Percentiles rank a stretch among this genome's conserved stretches.
phyloP scores from a whole-genome alignment of 2,329 filamentous ascomycete species.

The Malbranchea cinnamomea region DNA sequence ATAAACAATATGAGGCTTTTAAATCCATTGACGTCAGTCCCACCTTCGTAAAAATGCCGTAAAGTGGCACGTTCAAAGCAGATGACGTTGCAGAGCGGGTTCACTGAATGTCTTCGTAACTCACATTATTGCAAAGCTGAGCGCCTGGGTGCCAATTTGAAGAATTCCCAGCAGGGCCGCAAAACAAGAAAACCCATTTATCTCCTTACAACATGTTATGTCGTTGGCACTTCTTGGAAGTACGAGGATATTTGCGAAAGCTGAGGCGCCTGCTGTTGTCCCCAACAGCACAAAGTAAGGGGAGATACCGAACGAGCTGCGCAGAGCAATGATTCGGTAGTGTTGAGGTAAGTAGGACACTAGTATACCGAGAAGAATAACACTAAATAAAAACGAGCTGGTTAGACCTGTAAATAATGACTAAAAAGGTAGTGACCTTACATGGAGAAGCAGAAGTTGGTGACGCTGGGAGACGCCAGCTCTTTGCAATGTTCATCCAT shows the following conservation, averaged over 20 bases:
- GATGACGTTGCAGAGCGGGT: neutral
- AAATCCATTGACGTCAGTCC: slow-evolving; percentile 5
- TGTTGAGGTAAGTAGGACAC: slow-evolving; percentile 93
- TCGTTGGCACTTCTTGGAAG: slow-evolving; percentile 71
- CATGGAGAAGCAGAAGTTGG: slow-evolving; percentile 41
- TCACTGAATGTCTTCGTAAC: slow-evolving; percentile 18
- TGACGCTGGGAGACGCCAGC: slow-evolving; percentile 35
- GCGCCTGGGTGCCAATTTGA: slow-evolving; percentile 84
- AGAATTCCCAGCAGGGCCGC: slow-evolving; percentile 76
- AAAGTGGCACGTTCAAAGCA: neutral
- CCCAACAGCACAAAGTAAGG: slow-evolving; percentile 93
- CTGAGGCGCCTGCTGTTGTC: slow-evolving; percentile 72
- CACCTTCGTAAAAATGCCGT: slow-evolving; percentile 1
- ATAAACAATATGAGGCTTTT: slow-evolving; percentile 91
- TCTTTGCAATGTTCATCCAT: slow-evolving; percentile 30
- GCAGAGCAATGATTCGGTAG: slow-evolving; percentile 70
- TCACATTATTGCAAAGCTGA: slow-evolving; percentile 83
- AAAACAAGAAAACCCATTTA: slow-evolving; percentile 68
- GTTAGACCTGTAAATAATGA: neutral
- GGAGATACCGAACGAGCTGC: slow-evolving; percentile 85
- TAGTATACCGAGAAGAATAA: slow-evolving; percentile 77
- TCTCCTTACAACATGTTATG: slow-evolving; percentile 69
- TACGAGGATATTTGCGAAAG: slow-evolving; percentile 83
- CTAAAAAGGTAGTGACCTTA: slow-evolving; percentile 21
- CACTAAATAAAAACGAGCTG: slow-evolving; percentile 22